A percentile compares a stretch with the other conserved stretches of the same genome.
Evolutionary conservation across 2,329 filamentous ascomycete species (phyloP).

Genomic region (Ophiostoma australiae): DNA sequence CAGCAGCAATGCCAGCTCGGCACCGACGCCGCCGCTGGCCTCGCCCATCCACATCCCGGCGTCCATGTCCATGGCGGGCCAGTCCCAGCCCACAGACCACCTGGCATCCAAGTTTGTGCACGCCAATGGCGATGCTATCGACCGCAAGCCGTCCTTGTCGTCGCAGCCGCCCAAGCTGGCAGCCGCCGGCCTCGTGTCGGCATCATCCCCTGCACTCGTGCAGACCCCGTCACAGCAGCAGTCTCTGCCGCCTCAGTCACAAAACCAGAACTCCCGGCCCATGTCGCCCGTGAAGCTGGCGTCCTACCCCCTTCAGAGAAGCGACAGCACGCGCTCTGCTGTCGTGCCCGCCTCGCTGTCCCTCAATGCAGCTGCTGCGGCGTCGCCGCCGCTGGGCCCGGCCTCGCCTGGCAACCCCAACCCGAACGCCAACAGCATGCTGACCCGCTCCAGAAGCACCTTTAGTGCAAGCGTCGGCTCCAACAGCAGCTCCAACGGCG

Average conservation of each 20-base stretch:
- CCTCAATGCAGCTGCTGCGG: neutral
- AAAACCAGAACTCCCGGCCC: conserved; percentile 41
- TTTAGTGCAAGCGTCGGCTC: conserved; percentile 22
- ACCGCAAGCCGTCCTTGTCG: conserved; percentile 32
- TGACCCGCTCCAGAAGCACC: conserved; percentile 18
- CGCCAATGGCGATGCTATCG: conserved; percentile 53
- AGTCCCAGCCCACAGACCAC: conserved; percentile 25
- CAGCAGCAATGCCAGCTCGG: neutral
- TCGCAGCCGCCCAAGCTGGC: conserved; percentile 5
- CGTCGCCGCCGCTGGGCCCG: conserved; percentile 8
- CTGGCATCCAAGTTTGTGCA: conserved; percentile 66
- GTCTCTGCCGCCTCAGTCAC: neutral
- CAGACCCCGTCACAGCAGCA: neutral
- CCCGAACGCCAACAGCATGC: neutral
- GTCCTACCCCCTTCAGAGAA: conserved; percentile 17
- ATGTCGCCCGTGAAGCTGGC: conserved; percentile 48
- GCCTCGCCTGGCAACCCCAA: conserved; percentile 14
- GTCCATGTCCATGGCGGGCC: neutral
- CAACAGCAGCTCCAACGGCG: conserved; percentile 13
- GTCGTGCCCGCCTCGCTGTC: neutral
- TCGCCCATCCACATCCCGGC: conserved; percentile 26
- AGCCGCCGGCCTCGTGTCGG: neutral
- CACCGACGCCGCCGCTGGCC: conserved; percentile 9
- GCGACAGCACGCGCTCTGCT: neutral
- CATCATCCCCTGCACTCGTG: neutral